Evolutionary conservation across 345 rosid species (phyloP), one percentile per base, ranked within the genome.

Genomic region (Linum lewisii): DNA sequence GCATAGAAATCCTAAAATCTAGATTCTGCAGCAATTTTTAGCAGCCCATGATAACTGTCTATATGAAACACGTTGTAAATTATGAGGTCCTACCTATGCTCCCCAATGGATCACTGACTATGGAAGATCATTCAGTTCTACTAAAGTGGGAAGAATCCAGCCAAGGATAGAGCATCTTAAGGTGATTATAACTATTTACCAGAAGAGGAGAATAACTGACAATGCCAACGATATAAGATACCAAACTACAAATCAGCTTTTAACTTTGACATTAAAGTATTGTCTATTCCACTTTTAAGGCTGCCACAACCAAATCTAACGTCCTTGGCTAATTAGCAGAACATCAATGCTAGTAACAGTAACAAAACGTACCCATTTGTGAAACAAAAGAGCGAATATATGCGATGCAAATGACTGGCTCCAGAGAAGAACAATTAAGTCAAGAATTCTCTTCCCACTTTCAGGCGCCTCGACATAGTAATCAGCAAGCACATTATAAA

Each of bases 391-490:
- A 58, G 93, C 60, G 65, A 87, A 94, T 24, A 90, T 83, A 70
- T 90, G 85, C 11, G 96, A 90, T 58, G 96, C 95, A 73, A 90
- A 90, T 10, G 92, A 90, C 72, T 94, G 99, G 74, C 96, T 94
- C 99, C 99, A 94, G 1, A 94, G 87, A 71, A 81, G 99, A 55
- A 90, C 87, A 70, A 94, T 87, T 81, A 85, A 66, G 79, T 87
- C 86, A 62, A 94, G 90, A 21, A 85, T 90, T 44, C 69, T 78
- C 36, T 82, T 79, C 24, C 99, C 95, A 54, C 82, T 82, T 58
- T 79, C 83, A 5, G 96, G 86, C 24, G 71, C 73, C 51, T 44
- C 63, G 55, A 82, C 80, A 73, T 87, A 94, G 72, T 87, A 78
- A 74, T 94, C 96, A 24, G 97, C 97, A 66, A 94, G 96, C 32